Percentiles rank a stretch among this genome's conserved stretches.
These are phyloP conservation scores for Mycena latifolia DNA, from an alignment of 768 basidiomycete species.

Conservation along the genomic window DNA sequence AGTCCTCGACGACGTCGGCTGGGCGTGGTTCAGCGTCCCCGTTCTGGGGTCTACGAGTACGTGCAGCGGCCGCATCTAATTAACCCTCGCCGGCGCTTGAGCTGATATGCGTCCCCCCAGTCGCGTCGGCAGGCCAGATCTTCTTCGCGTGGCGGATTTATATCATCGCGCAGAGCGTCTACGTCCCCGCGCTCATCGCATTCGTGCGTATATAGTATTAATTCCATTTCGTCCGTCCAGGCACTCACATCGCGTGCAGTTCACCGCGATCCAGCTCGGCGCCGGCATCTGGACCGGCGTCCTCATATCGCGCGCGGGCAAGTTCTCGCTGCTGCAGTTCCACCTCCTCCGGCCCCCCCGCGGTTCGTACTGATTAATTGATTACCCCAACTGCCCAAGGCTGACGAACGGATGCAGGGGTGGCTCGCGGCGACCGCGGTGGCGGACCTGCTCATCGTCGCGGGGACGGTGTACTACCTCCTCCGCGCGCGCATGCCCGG, in stretches of 20 bases:
- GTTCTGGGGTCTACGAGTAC: not conserved
- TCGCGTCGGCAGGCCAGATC: too few species aligned
- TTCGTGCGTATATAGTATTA: not conserved
- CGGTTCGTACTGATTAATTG: too few species aligned
- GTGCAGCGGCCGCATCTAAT: too few species aligned
- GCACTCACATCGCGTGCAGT: not conserved
- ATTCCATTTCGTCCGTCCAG: not conserved
- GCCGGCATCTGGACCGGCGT: conserved; percentile 23
- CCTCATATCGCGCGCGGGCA: not conserved
- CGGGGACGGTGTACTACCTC: conserved; percentile 38
- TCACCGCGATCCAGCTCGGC: conserved; percentile 13
- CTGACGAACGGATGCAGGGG: conserved; percentile 34
- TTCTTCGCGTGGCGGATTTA: too few species aligned
- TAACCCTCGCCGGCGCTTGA: too few species aligned
- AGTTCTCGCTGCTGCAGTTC: conserved; percentile 10
- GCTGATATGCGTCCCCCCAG: too few species aligned
- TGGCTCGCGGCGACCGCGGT: conserved; percentile 40
- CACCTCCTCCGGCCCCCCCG: not conserved
- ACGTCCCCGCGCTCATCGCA: not conserved
- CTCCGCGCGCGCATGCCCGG: conserved; percentile 19
- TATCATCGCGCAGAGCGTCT: too few species aligned
- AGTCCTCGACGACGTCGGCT: conserved; percentile 1
- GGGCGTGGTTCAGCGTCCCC: conserved; percentile 1
- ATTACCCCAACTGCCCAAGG: too few species aligned
- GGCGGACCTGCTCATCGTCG: conserved; percentile 40